Conservation (phyloP, 495 filamentous ascomycete genomes). For the Tuber brumale region DNA sequence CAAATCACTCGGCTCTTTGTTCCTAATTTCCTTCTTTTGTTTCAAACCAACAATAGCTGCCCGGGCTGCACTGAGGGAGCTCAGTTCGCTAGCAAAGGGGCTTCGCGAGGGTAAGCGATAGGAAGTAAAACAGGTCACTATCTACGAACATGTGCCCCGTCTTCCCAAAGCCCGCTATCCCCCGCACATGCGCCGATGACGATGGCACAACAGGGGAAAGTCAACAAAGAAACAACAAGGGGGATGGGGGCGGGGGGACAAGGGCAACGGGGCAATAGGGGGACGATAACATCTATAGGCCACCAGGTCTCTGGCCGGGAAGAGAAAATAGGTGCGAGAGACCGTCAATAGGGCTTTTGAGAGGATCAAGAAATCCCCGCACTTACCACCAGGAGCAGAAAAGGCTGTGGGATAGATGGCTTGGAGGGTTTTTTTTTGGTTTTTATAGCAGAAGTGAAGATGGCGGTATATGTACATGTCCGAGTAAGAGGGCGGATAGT, state of each 20-base stretch:
- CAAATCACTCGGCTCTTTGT: neutral
- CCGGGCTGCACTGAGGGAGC: neutral
- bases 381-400: neutral
- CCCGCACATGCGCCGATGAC: neutral
- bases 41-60: neutral
- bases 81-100: neutral
- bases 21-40: neutral
- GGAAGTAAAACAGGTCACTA: neutral
- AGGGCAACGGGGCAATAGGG: too few relatives aligned
- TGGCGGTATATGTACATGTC: neutral
- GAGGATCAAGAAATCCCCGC: neutral
- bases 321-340: neutral
- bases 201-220: neutral
- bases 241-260: too few relatives aligned
- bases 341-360: neutral
- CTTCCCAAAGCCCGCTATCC: neutral
- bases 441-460: neutral
- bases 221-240: neutral
- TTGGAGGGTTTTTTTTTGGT: neutral
- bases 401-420: neutral
- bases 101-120: neutral
- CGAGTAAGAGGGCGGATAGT: too few relatives aligned
- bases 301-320: too few relatives aligned
- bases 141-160: neutral
- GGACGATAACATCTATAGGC: too few relatives aligned